These are phyloP conservation scores for Aspergillus sp. DNA, from an alignment of 2,329 filamentous ascomycete genomes.

Conservation along the genomic window DNA sequence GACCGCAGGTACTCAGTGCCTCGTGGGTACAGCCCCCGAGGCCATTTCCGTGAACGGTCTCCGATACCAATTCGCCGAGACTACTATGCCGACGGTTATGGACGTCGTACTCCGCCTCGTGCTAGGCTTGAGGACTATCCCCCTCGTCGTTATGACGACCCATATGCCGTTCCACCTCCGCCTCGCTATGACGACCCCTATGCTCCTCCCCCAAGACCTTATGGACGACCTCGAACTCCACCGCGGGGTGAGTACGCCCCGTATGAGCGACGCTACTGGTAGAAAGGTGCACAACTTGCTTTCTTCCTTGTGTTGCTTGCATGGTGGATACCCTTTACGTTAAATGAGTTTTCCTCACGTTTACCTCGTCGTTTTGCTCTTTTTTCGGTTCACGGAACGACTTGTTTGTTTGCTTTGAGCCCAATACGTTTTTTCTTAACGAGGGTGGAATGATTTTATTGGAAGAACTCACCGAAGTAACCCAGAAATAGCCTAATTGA, in stretches of 20 bases:
- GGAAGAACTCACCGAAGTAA: background rate
- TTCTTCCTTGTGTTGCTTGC: slow-evolving; percentile 17
- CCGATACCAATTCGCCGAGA: slow-evolving; percentile 69
- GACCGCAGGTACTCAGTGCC: slow-evolving; percentile 77
- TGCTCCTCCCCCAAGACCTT: slow-evolving; percentile 52
- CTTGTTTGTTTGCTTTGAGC: background rate
- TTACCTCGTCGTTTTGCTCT: slow-evolving; percentile 7
- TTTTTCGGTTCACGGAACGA: slow-evolving; percentile 6
- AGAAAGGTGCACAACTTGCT: slow-evolving; percentile 22
- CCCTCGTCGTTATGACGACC: slow-evolving; percentile 60
- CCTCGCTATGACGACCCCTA: slow-evolving; percentile 61
- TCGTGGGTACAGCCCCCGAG: slow-evolving; percentile 80
- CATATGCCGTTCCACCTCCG: slow-evolving; percentile 56
- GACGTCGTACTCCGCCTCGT: slow-evolving; percentile 77
- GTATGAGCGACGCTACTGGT: slow-evolving; percentile 49
- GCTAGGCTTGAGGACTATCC: slow-evolving; percentile 77
- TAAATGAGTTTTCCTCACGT: slow-evolving; percentile 11
- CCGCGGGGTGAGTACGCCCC: slow-evolving; percentile 42
- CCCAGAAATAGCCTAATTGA: background rate
- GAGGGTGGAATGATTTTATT: background rate
- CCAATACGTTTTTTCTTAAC: background rate
- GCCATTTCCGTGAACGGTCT: slow-evolving; percentile 84
- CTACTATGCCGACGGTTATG: slow-evolving; percentile 78
- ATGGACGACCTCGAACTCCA: slow-evolving; percentile 49
- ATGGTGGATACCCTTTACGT: slow-evolving; percentile 26